Base-by-base conservation (phyloP, 176 grass and related monocot genomes). In the Aegilops longissima region DNA sequence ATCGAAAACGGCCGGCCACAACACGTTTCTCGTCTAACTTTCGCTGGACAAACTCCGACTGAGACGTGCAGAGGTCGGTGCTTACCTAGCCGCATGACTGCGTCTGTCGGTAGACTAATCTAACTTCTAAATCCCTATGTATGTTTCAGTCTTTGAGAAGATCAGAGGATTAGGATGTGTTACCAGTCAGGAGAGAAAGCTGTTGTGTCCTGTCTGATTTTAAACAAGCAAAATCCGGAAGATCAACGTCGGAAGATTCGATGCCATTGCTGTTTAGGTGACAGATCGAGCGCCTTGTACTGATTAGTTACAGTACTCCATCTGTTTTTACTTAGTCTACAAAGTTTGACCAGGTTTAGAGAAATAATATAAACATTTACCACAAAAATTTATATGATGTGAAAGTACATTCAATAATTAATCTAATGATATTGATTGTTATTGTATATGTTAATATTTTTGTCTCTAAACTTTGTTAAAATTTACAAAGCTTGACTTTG, bases 241-340 rank as follows among this genome's bases (percentile, higher is more conserved):
- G 20, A 85, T 77, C 29, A 76, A 52, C 23, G 66, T 85, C 42
- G 25, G 12, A 84, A n/a, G 70, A 34, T 76, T 20, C 17, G 38
- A 34, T 64, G 25, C 18, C 2, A 61, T 47, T 18, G 16, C 36
- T 45, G 40, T 47, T 14, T 17, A 47, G 82, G 70, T 47, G 18
- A 76, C 12, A 47, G 44, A 12, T 51, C 4, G 5, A 52, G 14
- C 1, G 5, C 4, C 13, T 5, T 52, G 58, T 83, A n/a, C 9
- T 8, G 81, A 42, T 61, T 83, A 61, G 68, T 71, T 61, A 61
- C n/a, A 29, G 25, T 49, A 21, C 24, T 34, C 33, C 4, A 34
- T 34, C 33, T 3, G 33, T 38, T 38, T 38, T 8, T 38, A 38
- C 7, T 38, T 38, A 38, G 36, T 25, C 25, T 25, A 38, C 7